Evolutionary conservation across 2,329 filamentous ascomycete species (phyloP).

Genomic region (Cryphonectria naterciae): DNA sequence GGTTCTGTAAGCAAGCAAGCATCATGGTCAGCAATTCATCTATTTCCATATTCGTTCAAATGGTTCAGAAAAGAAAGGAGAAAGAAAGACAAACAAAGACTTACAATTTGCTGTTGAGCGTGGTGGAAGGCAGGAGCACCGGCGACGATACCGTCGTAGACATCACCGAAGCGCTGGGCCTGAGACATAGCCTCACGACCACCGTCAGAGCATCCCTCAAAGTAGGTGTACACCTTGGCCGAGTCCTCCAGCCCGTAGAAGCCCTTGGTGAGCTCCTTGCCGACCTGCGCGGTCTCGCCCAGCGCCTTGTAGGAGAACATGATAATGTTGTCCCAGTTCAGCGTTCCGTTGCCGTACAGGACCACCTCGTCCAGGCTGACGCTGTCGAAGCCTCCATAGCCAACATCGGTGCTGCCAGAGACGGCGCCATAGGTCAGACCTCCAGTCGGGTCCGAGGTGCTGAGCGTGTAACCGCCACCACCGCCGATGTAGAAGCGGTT

Average conservation of each 20-base stretch:
- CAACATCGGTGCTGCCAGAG: conserved; percentile 46
- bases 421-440: conserved; percentile 48
- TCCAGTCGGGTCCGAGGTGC: conserved; percentile 39
- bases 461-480: conserved; percentile 49
- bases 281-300: conserved; percentile 54
- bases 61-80: not conserved
- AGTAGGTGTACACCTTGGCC: conserved; percentile 53
- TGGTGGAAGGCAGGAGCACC: conserved; percentile 53
- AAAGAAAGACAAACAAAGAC: not conserved
- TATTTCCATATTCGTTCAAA: no score
- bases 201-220: conserved; percentile 52
- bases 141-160: conserved; percentile 49
- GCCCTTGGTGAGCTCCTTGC: conserved; percentile 46
- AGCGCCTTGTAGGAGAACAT: conserved; percentile 57
- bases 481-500: conserved; percentile 51
- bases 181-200: conserved; percentile 55
- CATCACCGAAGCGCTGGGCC: conserved; percentile 44
- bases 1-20: conserved; percentile 11
- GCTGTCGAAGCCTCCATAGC: conserved; percentile 46
- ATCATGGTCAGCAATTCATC: not conserved
- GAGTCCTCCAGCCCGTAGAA: conserved; percentile 41
- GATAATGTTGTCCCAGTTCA: conserved; percentile 54
- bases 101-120: conserved; percentile 41
- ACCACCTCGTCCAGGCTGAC: conserved; percentile 44
- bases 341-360: conserved; percentile 52